Evolutionary conservation across 78 protist genomes (phyloP).

Genomic region (Emiliania huxleyi): DNA sequence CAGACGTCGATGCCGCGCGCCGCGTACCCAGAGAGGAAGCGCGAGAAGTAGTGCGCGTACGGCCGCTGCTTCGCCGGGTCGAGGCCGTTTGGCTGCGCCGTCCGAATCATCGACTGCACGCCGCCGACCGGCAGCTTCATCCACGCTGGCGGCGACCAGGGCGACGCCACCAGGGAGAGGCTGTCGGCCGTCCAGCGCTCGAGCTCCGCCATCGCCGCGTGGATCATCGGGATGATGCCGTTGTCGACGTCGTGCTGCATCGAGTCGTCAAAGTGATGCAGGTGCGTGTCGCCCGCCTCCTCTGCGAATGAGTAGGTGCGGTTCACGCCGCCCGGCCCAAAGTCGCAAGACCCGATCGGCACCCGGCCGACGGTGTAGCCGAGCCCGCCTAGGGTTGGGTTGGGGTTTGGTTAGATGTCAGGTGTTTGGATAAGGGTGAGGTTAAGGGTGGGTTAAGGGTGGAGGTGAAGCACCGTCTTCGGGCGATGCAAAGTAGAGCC

Average conservation of each 20-base stretch:
- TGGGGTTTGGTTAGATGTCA: no score
- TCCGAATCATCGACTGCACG: not conserved
- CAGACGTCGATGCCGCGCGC: slow-evolving; percentile 36
- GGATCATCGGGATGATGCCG: slow-evolving; percentile 28
- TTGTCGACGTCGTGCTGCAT: not conserved
- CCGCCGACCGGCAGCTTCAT: slow-evolving; percentile 40
- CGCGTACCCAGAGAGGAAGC: slow-evolving; percentile 34
- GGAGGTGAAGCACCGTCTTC: no score
- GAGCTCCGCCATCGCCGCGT: not conserved
- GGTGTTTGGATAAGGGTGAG: no score
- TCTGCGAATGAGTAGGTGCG: no score
- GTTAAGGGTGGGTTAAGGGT: no score
- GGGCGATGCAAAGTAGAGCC: not conserved
- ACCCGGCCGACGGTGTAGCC: slow-evolving; percentile 50
- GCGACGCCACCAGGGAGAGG: slow-evolving; percentile 13
- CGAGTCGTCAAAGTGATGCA: not conserved
- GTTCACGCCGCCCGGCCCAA: not conserved
- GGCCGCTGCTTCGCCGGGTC: not conserved
- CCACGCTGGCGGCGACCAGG: slow-evolving; percentile 67
- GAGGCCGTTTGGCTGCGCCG: not conserved
- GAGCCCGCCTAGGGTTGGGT: no score
- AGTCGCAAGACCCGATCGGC: slow-evolving; percentile 53
- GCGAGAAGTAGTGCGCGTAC: slow-evolving; percentile 5
- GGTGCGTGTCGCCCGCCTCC: slow-evolving; percentile 1
- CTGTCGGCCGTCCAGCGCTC: no score